Evolutionary conservation across 805 yeast genomes (phyloP).

Genomic region (Candida ponderosae): DNA sequence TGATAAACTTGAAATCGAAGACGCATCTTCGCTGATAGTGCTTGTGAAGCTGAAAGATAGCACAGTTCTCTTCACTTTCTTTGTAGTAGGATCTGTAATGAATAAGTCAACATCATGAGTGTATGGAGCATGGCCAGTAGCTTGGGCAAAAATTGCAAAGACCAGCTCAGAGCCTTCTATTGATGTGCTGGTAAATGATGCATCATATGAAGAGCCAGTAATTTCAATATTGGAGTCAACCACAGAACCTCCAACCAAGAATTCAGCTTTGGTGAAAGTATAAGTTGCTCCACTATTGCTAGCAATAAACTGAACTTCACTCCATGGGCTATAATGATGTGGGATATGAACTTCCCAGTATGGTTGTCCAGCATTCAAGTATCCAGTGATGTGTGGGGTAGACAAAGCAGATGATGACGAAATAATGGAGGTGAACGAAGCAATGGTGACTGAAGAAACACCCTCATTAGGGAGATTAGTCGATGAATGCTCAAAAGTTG

Average conservation of each 20-base stretch:
- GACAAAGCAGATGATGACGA: neutral
- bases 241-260: conserved; percentile 55
- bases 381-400: conserved; percentile 2
- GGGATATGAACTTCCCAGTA: conserved; percentile 1
- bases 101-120: neutral
- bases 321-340: conserved; percentile 3
- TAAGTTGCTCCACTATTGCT: conserved; percentile 12
- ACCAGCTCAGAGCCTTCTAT: neutral
- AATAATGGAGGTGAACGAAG: conserved; percentile 3
- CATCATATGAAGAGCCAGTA: conserved; percentile 33
- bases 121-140: neutral
- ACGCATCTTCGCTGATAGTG: neutral
- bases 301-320: conserved; percentile 9
- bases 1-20: neutral
- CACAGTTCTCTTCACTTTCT: neutral
- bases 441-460: conserved; percentile 4
- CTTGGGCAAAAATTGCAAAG: conserved; percentile 1
- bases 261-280: conserved; percentile 10
- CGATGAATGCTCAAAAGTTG: too few species aligned
- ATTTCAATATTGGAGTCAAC: conserved; percentile 78
- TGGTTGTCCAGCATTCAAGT: neutral
- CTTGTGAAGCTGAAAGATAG: neutral
- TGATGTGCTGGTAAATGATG: conserved; percentile 4
- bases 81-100: neutral
- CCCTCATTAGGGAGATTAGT: too few species aligned